These are phyloP conservation scores for Exophiala sideris DNA, from an alignment of 2,329 filamentous ascomycete species.

Conservation along the genomic window DNA sequence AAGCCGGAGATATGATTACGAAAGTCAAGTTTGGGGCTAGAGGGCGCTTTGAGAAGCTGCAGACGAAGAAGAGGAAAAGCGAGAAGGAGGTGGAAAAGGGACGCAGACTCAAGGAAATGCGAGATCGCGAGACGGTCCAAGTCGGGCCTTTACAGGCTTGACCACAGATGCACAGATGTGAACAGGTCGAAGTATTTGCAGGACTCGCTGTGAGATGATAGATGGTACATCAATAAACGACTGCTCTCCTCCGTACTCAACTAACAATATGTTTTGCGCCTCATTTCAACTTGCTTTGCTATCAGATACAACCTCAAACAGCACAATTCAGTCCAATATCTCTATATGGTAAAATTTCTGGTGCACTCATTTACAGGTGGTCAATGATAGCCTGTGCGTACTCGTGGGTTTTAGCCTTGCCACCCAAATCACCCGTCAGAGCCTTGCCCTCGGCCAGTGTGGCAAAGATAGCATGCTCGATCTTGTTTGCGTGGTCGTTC, in stretches of 20 bases:
- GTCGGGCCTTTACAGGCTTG: slow-evolving; percentile 45
- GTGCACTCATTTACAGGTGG: slow-evolving; percentile 40
- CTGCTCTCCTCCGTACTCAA: too few species aligned
- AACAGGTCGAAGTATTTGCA: slow-evolving; percentile 7
- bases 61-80: slow-evolving; percentile 50
- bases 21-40: slow-evolving; percentile 81
- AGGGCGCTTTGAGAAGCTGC: slow-evolving; percentile 57
- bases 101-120: slow-evolving; percentile 30
- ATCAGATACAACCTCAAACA: too few species aligned
- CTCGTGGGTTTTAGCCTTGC: slow-evolving; percentile 92
- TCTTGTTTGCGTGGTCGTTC: slow-evolving; percentile 75
- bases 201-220: slow-evolving; percentile 16
- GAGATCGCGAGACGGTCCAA: slow-evolving; percentile 40
- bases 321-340: too few species aligned
- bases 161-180: neutral
- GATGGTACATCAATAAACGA: slow-evolving; percentile 14
- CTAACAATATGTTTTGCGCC: too few species aligned
- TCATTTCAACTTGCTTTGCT: too few species aligned
- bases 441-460: slow-evolving; percentile 93
- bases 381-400: slow-evolving; percentile 90
- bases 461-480: slow-evolving; percentile 93
- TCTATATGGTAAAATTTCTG: neutral
- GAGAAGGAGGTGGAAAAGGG: slow-evolving; percentile 37
- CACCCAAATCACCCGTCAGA: slow-evolving; percentile 92
- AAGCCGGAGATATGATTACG: slow-evolving; percentile 85